A percentile compares a stretch with the other conserved stretches of the same genome.
Conservation (phyloP, 2,329 filamentous ascomycete species). For the Emericellopsis cladophorae region DNA sequence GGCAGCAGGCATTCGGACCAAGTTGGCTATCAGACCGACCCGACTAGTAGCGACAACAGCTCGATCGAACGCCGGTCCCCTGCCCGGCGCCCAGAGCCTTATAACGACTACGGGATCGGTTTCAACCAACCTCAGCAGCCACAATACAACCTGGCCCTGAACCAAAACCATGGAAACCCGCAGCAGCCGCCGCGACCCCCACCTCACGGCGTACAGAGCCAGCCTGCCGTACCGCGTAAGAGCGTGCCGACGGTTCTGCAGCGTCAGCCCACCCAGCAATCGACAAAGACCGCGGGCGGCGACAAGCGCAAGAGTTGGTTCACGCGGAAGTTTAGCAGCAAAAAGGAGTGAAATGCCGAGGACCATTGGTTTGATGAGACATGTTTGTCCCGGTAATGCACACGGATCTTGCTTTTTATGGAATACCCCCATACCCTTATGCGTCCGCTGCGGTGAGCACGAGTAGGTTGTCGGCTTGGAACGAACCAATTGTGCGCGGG, state of each 20-base stretch:
- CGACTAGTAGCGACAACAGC: slow-evolving; percentile 79
- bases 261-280: slow-evolving; percentile 12
- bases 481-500: too few species aligned
- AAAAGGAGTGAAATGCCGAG: slow-evolving; percentile 16
- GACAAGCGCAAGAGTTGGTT: slow-evolving; percentile 92
- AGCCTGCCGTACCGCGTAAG: slow-evolving; percentile 13
- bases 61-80: slow-evolving; percentile 65
- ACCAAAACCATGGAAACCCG: background rate
- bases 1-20: slow-evolving; percentile 65
- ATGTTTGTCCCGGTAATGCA: too few species aligned
- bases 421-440: too few species aligned
- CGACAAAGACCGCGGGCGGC: background rate
- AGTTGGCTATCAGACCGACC: slow-evolving; percentile 72
- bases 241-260: slow-evolving; percentile 12
- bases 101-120: slow-evolving; percentile 53
- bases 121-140: slow-evolving; percentile 27
- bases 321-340: slow-evolving; percentile 62
- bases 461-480: too few species aligned
- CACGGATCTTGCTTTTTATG: too few species aligned
- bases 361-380: too few species aligned
- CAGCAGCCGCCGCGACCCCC: slow-evolving; percentile 6
- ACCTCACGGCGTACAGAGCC: slow-evolving; percentile 7
- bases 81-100: slow-evolving; percentile 37
- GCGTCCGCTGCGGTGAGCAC: too few species aligned
- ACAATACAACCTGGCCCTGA: slow-evolving; percentile 9